Conservation (phyloP, 2,329 filamentous ascomycete species). For the Pyrenophora tritici-repentis region DNA sequence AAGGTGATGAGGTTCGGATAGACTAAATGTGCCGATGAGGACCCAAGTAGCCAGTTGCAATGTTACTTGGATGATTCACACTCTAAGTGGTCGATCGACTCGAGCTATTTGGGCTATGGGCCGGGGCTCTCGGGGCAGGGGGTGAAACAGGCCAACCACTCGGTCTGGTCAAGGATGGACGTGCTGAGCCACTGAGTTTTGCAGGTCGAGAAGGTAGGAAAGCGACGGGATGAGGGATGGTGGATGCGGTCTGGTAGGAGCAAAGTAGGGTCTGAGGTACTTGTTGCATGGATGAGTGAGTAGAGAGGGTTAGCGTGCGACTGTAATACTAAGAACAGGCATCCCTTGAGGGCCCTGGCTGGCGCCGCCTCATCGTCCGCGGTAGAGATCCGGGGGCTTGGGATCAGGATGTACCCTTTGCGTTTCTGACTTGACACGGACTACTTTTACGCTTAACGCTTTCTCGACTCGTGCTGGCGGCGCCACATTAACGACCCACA, state of each 20-base stretch:
- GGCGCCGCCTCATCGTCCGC: constrained; percentile 38
- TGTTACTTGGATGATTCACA: constrained; percentile 35
- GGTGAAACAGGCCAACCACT: constrained; percentile 49
- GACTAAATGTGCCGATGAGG: constrained; percentile 42
- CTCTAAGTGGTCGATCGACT: constrained; percentile 45
- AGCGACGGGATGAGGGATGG: constrained; percentile 32
- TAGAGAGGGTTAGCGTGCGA: constrained; percentile 42
- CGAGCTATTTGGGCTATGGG: constrained; percentile 45
- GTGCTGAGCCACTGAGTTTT: constrained; percentile 45
- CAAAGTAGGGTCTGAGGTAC: constrained; percentile 42
- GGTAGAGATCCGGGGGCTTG: constrained; percentile 44
- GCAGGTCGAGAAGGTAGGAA: constrained; percentile 32
- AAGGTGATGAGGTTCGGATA: constrained; percentile 36
- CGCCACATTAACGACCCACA: constrained; percentile 45
- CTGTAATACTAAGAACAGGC: constrained; percentile 42
- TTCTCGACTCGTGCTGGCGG: constrained; percentile 43
- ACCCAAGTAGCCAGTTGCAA: constrained; percentile 41
- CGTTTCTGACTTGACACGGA: constrained; percentile 40
- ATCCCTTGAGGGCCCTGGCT: constrained; percentile 31
- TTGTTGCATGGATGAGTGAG: constrained; percentile 36
- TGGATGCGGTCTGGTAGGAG: constrained; percentile 39
- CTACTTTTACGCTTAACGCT: constrained; percentile 37
- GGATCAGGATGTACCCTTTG: constrained; percentile 38
- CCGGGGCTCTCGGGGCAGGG: constrained; percentile 35
- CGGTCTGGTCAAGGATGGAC: constrained; percentile 35